Conservation (phyloP, 139 green algal species). For the Chlorella sp. region DNA sequence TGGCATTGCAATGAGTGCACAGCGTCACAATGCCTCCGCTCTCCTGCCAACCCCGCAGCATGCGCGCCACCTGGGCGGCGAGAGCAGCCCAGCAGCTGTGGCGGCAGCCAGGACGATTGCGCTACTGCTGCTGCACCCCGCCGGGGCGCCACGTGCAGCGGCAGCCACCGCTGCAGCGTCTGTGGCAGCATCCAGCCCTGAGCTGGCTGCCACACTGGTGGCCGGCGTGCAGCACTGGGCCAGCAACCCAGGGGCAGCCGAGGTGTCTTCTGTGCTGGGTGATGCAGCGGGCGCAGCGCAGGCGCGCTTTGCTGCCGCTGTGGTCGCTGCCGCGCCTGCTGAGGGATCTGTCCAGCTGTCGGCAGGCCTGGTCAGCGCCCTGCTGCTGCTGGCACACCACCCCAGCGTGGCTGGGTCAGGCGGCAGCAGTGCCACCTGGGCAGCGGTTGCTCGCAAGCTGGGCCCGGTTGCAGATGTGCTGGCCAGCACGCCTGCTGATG, state of each 20-base stretch:
- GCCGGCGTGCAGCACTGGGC: constrained; percentile 23
- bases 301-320: constrained; percentile 4
- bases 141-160: constrained; percentile 4
- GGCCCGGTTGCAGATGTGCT: constrained; percentile 26
- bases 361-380: constrained; percentile 21
- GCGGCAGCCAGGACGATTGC: constrained; percentile 4
- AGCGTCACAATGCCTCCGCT: too few species aligned
- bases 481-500: not conserved
- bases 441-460: constrained; percentile 6
- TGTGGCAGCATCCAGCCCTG: not conserved
- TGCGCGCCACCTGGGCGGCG: not conserved
- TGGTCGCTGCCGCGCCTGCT: not conserved
- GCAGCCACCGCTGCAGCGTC: constrained; percentile 25
- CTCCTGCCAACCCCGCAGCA: constrained; percentile 11
- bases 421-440: not conserved
- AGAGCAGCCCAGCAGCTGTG: not conserved
- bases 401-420: constrained; percentile 52
- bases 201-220: constrained; percentile 16
- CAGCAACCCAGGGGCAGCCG: not conserved
- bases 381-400: constrained; percentile 79
- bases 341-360: not conserved
- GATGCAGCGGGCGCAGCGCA: not conserved
- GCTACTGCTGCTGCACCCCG: constrained; percentile 42
- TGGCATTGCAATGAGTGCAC: too few species aligned
- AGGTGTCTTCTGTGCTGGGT: not conserved